Base-by-base conservation (phyloP, 2,329 filamentous ascomycete genomes). In the Podosphaera xanthii region DNA sequence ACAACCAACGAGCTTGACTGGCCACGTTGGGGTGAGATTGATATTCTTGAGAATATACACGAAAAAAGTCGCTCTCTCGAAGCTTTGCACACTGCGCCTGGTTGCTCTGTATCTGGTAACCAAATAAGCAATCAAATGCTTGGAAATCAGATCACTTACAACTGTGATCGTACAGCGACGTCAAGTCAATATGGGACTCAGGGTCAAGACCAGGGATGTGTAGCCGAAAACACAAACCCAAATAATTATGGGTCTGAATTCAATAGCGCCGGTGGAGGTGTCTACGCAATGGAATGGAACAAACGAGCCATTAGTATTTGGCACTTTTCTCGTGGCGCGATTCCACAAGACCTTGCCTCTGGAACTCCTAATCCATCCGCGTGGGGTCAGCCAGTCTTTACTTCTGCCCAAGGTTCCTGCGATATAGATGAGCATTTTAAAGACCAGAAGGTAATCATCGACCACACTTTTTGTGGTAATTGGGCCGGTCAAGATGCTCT, bases 401-500 rank as follows among this genome's bases (percentile, higher is more conserved):
- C 75, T 54, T 68, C 71, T 7, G 85, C 84, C 1, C 76, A 75
- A 12, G 65, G 70, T 2, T 67, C 66, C 35, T 94, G 88, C 67
- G 74, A 87, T 38, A 80, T 88, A 61, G 73, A 81, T 61, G 69
- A 71, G 0, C 77, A 80, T 64, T 90, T 91, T 71, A 76, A 75
- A 57, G 73, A 84, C 56, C 79, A 90, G 74, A 80, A 79, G 63
- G 78, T 94, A 57, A 81, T 87, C 42, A 76, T 89, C 63, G 81
- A 88, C 65, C 89, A 65, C 4, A 80, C 86, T 57, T 87, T 92
- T 69, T 94, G 87, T 66, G 87, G 87, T 49, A 80, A 82, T 67
- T 95, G 62, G 59, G 62, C 63, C 48, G 64, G 64, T 7, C 54
- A 61, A 54, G 58, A 58, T 14, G 69, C 73, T 55, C 79, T 83